A percentile compares a stretch with the other conserved stretches of the same genome.
Conservation (phyloP, 129 eudicot genomes). For the Glebionis coronaria region DNA sequence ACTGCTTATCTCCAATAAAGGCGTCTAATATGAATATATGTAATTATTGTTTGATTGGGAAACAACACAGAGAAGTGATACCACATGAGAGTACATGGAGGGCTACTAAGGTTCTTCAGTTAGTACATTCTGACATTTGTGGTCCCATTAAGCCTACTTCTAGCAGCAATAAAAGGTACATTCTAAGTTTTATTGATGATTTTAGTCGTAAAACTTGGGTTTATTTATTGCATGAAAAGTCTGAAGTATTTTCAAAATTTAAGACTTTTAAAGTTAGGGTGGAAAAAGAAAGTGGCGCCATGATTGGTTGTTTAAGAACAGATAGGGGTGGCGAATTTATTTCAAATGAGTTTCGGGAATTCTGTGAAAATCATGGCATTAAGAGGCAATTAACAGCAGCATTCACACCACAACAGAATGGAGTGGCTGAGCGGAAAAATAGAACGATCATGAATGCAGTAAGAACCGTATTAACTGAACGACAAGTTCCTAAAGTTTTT, state of each 20-base stretch:
- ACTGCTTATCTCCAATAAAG: not conserved
- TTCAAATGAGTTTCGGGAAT: not conserved
- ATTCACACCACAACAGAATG: not conserved
- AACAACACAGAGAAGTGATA: not conserved
- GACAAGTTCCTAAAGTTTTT: not conserved
- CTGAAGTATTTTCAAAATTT: not conserved
- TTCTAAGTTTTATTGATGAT: conserved; percentile 9
- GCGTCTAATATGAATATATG: not conserved
- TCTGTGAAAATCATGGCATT: not conserved
- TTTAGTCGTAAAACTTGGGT: not conserved
- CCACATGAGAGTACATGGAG: not conserved
- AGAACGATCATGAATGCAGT: not conserved
- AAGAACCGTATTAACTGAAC: not conserved
- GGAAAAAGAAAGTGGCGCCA: not conserved
- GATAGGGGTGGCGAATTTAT: not conserved
- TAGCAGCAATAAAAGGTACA: not conserved
- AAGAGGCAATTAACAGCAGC: not conserved
- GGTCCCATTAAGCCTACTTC: not conserved
- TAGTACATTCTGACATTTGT: not conserved
- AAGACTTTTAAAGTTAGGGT: not conserved
- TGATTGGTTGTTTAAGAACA: not conserved
- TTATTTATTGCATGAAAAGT: not conserved
- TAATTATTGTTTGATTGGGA: not conserved
- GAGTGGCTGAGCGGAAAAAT: not conserved
- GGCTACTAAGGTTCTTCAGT: not conserved